These are phyloP conservation scores for Mucor sp. DNA, from an alignment of 371 early-diverging fungal genomes.

Conservation along the genomic window DNA sequence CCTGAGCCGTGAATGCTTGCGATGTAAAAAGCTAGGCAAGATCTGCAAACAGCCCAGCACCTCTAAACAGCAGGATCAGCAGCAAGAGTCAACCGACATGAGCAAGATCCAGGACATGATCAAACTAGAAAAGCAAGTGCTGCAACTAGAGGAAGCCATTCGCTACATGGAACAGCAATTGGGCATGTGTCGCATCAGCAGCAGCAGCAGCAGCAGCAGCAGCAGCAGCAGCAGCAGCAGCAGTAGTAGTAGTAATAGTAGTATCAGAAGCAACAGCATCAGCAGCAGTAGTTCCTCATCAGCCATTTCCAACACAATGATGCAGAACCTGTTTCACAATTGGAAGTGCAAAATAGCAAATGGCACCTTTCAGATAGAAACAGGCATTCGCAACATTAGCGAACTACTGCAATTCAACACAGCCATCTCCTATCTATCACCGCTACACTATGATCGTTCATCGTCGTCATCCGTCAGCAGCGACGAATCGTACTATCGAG, in stretches of 20 bases:
- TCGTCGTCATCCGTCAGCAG: neutral
- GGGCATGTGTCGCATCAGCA: neutral
- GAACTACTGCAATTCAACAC: constrained; percentile 10
- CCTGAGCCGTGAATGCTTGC: neutral
- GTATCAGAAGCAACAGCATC: neutral
- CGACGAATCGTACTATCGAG: neutral
- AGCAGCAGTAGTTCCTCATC: neutral
- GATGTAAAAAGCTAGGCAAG: constrained; percentile 14
- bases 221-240: neutral
- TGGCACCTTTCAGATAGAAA: constrained; percentile 21
- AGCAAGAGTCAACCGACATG: neutral
- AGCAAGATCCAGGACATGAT: neutral
- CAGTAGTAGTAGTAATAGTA: neutral
- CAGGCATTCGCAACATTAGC: constrained; percentile 16
- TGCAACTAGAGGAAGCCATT: constrained; percentile 1
- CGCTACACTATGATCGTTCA: neutral
- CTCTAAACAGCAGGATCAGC: neutral
- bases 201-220: neutral
- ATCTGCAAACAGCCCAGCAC: constrained; percentile 4
- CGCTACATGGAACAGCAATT: constrained; percentile 6
- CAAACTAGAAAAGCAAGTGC: neutral
- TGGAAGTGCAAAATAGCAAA: constrained; percentile 16
- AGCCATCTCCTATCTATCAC: constrained; percentile 3
- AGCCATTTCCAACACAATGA: neutral
- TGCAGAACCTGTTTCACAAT: neutral